Base-by-base conservation (phyloP, 2,329 filamentous ascomycete species). In the Stachybotrys echinatus region DNA sequence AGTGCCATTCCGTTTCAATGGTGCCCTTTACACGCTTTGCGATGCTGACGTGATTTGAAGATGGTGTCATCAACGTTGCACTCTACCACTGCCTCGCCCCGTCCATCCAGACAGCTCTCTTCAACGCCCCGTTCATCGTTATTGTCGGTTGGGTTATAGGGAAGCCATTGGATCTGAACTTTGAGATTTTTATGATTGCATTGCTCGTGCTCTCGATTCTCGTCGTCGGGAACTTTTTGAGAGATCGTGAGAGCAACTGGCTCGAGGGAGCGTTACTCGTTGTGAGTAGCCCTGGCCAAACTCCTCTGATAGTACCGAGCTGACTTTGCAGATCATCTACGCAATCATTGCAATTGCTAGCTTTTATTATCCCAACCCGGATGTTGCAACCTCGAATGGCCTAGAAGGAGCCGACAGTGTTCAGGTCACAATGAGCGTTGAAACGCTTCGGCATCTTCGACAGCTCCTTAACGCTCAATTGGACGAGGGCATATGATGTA, bases 111-210 rank as follows among this genome's bases (percentile, higher is more conserved):
- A 90, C 87, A 0, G 86, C 87, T 0, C 74, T 91, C 3, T 79
- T 91, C 65, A 90, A 90, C 61, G 85, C 83, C 0, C 87, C 87
- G 2, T 74, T 90, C 3, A 82, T 87, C 10, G 81, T 90, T 21
- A 71, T 90, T 22, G 80, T 89, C 22, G 84, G 82, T 8, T 90
- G 87, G 87, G 80, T 81, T 6, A 68, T 88, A 17, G 71, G 69
- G 37, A 83, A 83, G 58, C 62, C 75, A 1, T 84, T 91, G 79
- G 80, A 84, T 52, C 72, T 90, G 48, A 84, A 88, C 58, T 90
- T 91, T 60, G 84, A 89, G 58, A 79, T 88, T 17, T 91, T 91
- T 70, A 87, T 88, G 72, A 76, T 88, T n/a, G 78, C 84, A 17
- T 71, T 88, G 6, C 70, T 91, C 1, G 83, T 91, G n/a, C 71